Percentiles rank a stretch among this genome's conserved stretches.
phyloP scores from a whole-genome alignment of 2,329 filamentous ascomycete genomes.

The Pseudogymnoascus sp. region DNA sequence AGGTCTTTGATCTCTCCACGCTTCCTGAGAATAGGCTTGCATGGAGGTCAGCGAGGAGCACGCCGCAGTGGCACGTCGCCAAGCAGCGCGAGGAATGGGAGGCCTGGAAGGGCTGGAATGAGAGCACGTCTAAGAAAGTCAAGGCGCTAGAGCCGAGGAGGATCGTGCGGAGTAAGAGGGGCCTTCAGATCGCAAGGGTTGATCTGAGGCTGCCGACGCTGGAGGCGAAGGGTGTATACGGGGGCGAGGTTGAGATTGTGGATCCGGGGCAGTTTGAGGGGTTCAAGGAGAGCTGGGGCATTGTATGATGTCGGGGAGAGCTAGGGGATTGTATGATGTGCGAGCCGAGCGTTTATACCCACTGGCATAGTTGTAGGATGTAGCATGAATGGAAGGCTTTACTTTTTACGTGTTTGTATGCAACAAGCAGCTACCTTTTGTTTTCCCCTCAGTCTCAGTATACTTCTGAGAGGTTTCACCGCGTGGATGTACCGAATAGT shows the following conservation, averaged over 20 bases:
- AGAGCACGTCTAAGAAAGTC: conserved; percentile 48
- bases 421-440: neutral
- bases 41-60: conserved; percentile 59
- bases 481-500: neutral
- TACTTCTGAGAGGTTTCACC: neutral
- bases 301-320: conserved; percentile 18
- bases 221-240: conserved; percentile 21
- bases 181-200: conserved; percentile 22
- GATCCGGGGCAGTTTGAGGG: conserved; percentile 25
- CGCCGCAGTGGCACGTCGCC: conserved; percentile 60
- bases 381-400: neutral
- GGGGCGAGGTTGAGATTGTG: conserved; percentile 26
- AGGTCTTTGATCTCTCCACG: conserved; percentile 51
- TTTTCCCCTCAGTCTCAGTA: neutral
- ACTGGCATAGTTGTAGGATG: conserved; percentile 3
- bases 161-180: conserved; percentile 16
- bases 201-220: conserved; percentile 20
- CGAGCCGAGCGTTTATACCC: conserved; percentile 4
- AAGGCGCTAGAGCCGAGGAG: conserved; percentile 30
- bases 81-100: conserved; percentile 59
- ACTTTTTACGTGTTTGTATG: neutral
- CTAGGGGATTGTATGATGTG: conserved; percentile 16
- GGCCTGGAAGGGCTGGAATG: conserved; percentile 52
- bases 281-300: conserved; percentile 24
- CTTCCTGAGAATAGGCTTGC: conserved; percentile 54